Evolutionary conservation across 1,284 basidiomycete species (phyloP).

Genomic region (Porogramme epimiltina): DNA sequence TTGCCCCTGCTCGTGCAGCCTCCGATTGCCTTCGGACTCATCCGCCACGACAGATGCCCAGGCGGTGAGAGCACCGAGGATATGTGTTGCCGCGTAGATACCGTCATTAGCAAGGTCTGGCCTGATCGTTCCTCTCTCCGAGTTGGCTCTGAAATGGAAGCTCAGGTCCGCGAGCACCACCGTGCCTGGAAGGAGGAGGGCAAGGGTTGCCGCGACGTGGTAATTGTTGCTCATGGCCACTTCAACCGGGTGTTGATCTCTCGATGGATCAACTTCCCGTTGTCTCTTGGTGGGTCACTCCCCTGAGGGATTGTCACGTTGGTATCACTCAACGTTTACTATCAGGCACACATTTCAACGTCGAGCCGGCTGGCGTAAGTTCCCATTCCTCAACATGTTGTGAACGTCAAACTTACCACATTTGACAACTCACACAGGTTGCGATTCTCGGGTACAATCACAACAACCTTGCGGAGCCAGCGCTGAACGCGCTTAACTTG

Average conservation of each 20-base stretch:
- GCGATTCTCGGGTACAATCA: slow-evolving; percentile 79
- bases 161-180: slow-evolving; percentile 77
- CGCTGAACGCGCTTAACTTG: slow-evolving; percentile 73
- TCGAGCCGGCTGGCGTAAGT: slow-evolving; percentile 78
- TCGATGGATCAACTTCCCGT: slow-evolving; percentile 75
- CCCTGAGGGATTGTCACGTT: not conserved
- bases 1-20: slow-evolving; percentile 20
- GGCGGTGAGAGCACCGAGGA: slow-evolving; percentile 83
- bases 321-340: slow-evolving; percentile 1
- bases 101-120: slow-evolving; percentile 68
- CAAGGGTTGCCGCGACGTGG: slow-evolving; percentile 65
- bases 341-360: slow-evolving; percentile 75
- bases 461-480: slow-evolving; percentile 73
- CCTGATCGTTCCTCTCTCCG: not conserved
- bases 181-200: slow-evolving; percentile 69
- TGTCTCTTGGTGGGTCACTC: slow-evolving; percentile 56
- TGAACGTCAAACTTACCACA: not conserved
- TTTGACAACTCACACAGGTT: slow-evolving; percentile 43
- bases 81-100: slow-evolving; percentile 80
- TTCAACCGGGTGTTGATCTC: slow-evolving; percentile 85
- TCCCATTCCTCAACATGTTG: not conserved
- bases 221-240: slow-evolving; percentile 82
- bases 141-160: not conserved
- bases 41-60: slow-evolving; percentile 62
- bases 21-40: not conserved